Evolutionary conservation across 306 rosid species (phyloP).

Genomic region (Pueraria montana): DNA sequence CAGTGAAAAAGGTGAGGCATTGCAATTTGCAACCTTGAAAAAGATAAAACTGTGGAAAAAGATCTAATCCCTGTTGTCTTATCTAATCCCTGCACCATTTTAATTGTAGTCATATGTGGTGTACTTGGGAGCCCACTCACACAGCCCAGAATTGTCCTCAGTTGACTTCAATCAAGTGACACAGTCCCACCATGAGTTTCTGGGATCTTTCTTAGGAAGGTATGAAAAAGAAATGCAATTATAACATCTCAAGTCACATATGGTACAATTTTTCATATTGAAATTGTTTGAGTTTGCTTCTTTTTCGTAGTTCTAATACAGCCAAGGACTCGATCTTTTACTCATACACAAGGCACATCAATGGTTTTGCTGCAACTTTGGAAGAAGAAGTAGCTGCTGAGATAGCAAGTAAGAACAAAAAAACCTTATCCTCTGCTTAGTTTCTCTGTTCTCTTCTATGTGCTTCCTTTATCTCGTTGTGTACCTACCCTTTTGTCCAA

Average conservation of each 20-base stretch:
- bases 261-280: neutral
- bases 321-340: constrained; percentile 78
- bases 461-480: neutral
- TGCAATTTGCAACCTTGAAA: constrained; percentile 41
- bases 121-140: constrained; percentile 87
- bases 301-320: constrained; percentile 50
- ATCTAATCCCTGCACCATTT: neutral
- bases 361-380: constrained; percentile 90
- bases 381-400: constrained; percentile 77
- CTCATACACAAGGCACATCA: constrained; percentile 90
- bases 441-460: neutral
- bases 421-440: neutral
- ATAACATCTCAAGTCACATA: neutral
- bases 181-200: constrained; percentile 75
- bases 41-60: neutral
- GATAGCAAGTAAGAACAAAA: constrained; percentile 60
- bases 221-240: constrained; percentile 8
- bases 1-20: constrained; percentile 73
- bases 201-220: constrained; percentile 83
- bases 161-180: constrained; percentile 61
- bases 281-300: neutral
- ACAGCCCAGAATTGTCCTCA: constrained; percentile 56
- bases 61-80: neutral
- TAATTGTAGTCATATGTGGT: constrained; percentile 80
- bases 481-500: neutral